phyloP scores from a whole-genome alignment of 495 filamentous ascomycete species.

The Penicillium roqueforti region DNA sequence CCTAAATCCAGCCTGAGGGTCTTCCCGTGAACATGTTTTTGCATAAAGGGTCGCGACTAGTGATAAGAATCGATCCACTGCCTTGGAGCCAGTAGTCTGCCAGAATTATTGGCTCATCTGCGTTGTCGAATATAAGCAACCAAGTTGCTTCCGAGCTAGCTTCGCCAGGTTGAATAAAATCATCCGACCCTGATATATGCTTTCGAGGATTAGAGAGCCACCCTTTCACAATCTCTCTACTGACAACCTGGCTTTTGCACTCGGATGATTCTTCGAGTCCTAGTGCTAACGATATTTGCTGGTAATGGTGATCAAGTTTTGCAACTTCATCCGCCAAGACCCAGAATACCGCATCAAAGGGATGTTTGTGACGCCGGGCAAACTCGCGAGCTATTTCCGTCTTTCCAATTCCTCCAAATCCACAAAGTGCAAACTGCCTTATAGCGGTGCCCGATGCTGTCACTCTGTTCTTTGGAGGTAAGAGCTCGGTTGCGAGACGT shows the following conservation, averaged over 20 bases:
- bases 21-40: conserved; percentile 12
- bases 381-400: conserved; percentile 37
- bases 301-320: conserved; percentile 30
- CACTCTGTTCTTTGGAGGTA: conserved; percentile 18
- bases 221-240: conserved; percentile 29
- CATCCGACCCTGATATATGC: conserved; percentile 11
- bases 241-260: conserved; percentile 25
- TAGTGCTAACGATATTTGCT: conserved; percentile 27
- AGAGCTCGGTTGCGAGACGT: conserved; percentile 19
- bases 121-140: conserved; percentile 42
- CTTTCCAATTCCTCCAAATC: conserved; percentile 41
- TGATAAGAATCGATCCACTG: conserved; percentile 34
- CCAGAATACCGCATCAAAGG: conserved; percentile 43
- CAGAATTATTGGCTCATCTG: conserved; percentile 28
- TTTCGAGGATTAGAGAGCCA: conserved; percentile 31
- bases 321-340: conserved; percentile 31
- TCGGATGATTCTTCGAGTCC: conserved; percentile 31
- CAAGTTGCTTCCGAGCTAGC: conserved; percentile 23
- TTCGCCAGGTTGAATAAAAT: conserved; percentile 3
- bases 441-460: conserved; percentile 8
- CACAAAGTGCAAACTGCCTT: conserved; percentile 30
- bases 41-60: conserved; percentile 30
- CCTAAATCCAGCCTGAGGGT: conserved; percentile 13
- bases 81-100: conserved; percentile 33
- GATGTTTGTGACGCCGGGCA: conserved; percentile 16